These are phyloP conservation scores for Sisymbrium irio DNA, from an alignment of 345 rosid species.

Conservation along the genomic window DNA sequence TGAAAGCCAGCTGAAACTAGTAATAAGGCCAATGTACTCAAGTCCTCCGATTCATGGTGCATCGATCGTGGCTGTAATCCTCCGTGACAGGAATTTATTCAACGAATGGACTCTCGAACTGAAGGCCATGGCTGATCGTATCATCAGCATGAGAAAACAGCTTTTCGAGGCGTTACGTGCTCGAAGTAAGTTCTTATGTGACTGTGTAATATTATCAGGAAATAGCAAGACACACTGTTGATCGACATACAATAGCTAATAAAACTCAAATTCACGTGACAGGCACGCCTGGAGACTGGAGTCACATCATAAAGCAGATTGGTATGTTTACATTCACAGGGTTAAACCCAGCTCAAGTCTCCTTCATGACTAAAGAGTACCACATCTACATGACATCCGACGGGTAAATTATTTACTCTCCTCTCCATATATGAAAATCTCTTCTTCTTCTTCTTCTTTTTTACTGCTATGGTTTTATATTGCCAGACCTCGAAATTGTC, in stretches of 20 bases:
- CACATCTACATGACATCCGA: conserved; percentile 79
- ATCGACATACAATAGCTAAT: neutral
- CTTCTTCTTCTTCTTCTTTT: neutral
- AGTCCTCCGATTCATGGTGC: conserved; percentile 94
- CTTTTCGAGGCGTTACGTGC: conserved; percentile 61
- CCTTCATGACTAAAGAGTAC: conserved; percentile 62
- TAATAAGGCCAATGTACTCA: conserved; percentile 90
- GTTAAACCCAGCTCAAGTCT: conserved; percentile 56
- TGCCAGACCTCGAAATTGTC: neutral
- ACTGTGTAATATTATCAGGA: neutral
- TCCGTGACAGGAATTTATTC: conserved; percentile 61
- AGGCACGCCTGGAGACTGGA: conserved; percentile 84
- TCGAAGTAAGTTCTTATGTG: conserved; percentile 40
- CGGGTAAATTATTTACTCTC: conserved; percentile 44
- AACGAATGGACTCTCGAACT: conserved; percentile 75
- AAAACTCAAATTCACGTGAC: conserved; percentile 3
- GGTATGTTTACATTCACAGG: conserved; percentile 85
- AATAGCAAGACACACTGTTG: neutral
- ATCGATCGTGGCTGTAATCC: conserved; percentile 71
- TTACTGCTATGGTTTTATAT: no score
- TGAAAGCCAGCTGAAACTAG: conserved; percentile 85
- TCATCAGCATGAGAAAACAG: conserved; percentile 70
- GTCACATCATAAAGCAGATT: conserved; percentile 72
- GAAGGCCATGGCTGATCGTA: conserved; percentile 84
- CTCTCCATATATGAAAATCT: neutral